Percentiles rank a stretch among this genome's conserved stretches.
phyloP scores from a whole-genome alignment of 2,329 filamentous ascomycete species.

The Lasiodiplodia sp. region DNA sequence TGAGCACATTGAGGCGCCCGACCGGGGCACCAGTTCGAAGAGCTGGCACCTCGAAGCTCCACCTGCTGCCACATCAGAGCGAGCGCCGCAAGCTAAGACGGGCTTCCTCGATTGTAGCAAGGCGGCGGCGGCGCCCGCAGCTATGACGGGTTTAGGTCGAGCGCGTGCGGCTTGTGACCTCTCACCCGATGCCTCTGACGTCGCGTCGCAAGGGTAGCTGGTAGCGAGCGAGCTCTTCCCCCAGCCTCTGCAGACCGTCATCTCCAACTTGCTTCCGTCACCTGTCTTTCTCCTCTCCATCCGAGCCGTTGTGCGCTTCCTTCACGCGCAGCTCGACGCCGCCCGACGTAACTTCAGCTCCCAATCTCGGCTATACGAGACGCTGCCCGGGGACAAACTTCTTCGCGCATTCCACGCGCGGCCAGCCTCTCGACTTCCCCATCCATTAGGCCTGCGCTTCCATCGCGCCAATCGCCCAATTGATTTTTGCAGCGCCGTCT shows the following conservation, averaged over 20 bases:
- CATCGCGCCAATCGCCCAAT: conserved; percentile 3
- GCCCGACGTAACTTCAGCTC: neutral
- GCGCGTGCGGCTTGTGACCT: conserved; percentile 19
- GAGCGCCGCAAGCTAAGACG: conserved; percentile 17
- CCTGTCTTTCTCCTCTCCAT: neutral
- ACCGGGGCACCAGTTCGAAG: conserved; percentile 14
- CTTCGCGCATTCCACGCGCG: conserved; percentile 21
- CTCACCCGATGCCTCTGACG: conserved; percentile 27
- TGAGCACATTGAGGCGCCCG: conserved; percentile 11
- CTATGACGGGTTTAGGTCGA: neutral
- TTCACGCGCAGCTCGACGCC: neutral
- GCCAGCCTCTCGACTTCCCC: conserved; percentile 23
- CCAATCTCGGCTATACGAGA: neutral
- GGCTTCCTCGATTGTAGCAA: neutral
- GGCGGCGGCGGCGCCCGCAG: conserved; percentile 1
- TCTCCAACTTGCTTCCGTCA: conserved; percentile 7
- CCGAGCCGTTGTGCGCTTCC: neutral
- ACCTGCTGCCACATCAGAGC: conserved; percentile 13
- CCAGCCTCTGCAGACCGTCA: conserved; percentile 15
- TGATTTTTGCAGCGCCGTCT: neutral
- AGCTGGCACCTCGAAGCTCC: conserved; percentile 14
- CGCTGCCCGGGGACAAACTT: conserved; percentile 16
- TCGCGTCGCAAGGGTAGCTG: conserved; percentile 9
- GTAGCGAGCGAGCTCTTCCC: conserved; percentile 16
- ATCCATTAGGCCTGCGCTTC: neutral